These are phyloP conservation scores for Fusarium nygamai DNA, from an alignment of 2,329 filamentous ascomycete species.

Conservation along the genomic window DNA sequence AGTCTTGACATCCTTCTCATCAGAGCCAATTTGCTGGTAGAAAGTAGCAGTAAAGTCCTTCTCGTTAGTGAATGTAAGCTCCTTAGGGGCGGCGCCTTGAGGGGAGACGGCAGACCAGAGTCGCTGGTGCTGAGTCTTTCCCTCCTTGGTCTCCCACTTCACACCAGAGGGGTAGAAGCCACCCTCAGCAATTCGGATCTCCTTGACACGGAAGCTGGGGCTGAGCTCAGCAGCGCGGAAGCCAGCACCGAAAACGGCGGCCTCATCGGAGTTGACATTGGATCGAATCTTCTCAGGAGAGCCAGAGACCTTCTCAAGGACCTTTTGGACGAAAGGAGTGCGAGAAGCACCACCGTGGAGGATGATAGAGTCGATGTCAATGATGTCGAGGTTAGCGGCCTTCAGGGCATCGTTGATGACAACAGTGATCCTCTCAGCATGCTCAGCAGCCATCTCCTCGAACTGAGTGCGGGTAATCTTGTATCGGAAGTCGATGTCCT, in stretches of 20 bases:
- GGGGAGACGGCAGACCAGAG: constrained; percentile 83
- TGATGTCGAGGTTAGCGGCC: constrained; percentile 75
- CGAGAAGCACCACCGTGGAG: constrained; percentile 90
- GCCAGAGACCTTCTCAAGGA: constrained; percentile 80
- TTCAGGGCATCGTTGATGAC: constrained; percentile 81
- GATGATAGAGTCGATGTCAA: constrained; percentile 88
- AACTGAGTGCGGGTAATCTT: constrained; percentile 84
- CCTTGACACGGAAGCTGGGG: constrained; percentile 97
- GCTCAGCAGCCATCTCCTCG: constrained; percentile 76
- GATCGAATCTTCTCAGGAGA: constrained; percentile 82
- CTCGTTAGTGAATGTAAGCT: constrained; percentile 83
- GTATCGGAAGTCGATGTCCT: constrained; percentile 93
- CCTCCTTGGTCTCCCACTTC: constrained; percentile 75
- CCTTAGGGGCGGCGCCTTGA: constrained; percentile 80
- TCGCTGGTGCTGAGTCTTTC: constrained; percentile 79
- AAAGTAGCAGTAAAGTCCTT: constrained; percentile 85
- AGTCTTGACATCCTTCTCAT: constrained; percentile 70
- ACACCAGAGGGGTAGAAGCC: constrained; percentile 78
- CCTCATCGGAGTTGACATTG: constrained; percentile 97
- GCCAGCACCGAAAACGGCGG: constrained; percentile 93
- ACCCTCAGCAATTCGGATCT: constrained; percentile 85
- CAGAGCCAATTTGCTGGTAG: constrained; percentile 73
- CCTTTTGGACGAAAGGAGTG: constrained; percentile 93
- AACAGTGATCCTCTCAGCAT: constrained; percentile 73
- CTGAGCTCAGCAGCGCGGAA: constrained; percentile 94